phyloP scores from a whole-genome alignment of 352 stramenopile species.

The Phytopythium oedochilum region DNA sequence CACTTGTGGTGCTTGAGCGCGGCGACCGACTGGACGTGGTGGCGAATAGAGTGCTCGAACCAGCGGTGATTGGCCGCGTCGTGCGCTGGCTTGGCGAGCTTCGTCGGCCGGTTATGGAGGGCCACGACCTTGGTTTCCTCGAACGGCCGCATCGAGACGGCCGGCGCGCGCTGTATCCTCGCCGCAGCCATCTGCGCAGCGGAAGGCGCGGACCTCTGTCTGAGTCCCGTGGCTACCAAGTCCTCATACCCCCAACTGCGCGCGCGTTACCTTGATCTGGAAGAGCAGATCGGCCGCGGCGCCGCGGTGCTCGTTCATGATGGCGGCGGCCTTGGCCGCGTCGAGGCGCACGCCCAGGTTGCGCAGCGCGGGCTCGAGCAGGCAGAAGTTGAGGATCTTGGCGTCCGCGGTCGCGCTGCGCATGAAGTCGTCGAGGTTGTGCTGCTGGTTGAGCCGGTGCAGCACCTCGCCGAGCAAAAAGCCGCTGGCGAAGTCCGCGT shows the following conservation, averaged over 20 bases:
- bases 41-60: conserved; percentile 68
- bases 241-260: neutral
- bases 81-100: conserved; percentile 52
- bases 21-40: conserved; percentile 44
- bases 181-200: conserved; percentile 33
- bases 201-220: too few species aligned
- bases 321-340: conserved; percentile 54
- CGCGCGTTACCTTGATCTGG: conserved; percentile 67
- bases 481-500: conserved; percentile 77
- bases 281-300: conserved; percentile 74
- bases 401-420: conserved; percentile 61
- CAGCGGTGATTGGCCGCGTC: conserved; percentile 50
- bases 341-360: conserved; percentile 77
- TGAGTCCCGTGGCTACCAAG: neutral
- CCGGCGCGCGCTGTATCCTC: conserved; percentile 35
- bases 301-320: conserved; percentile 78
- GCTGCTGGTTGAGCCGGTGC: conserved; percentile 85
- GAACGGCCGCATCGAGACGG: conserved; percentile 45
- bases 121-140: conserved; percentile 41
- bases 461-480: conserved; percentile 86
- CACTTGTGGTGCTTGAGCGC: conserved; percentile 55
- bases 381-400: conserved; percentile 89
- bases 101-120: conserved; percentile 56
- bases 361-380: conserved; percentile 74
- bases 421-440: conserved; percentile 83